phyloP scores from a whole-genome alignment of 768 basidiomycete species.

The Calocera viscosa region DNA sequence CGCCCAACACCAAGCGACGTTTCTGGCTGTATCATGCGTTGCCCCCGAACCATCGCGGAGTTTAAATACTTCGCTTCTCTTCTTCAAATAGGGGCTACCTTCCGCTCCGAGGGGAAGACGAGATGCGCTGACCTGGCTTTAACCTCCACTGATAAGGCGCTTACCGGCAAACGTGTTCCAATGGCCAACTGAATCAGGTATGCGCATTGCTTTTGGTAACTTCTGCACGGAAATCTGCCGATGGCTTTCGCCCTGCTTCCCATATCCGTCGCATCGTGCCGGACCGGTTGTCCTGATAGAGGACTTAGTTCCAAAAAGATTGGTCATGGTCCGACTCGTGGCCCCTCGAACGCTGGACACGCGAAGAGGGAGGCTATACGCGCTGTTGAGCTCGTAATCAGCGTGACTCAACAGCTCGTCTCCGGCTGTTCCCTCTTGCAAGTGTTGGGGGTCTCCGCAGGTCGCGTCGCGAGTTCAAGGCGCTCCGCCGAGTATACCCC shows the following conservation, averaged over 20 bases:
- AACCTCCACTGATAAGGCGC: constrained; percentile 4
- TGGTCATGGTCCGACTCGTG: not conserved
- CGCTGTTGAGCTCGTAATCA: not conserved
- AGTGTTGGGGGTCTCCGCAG: constrained; percentile 1
- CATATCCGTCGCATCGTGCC: not conserved
- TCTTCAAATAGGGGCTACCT: not conserved
- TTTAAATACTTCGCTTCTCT: not conserved
- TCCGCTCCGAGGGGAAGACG: not conserved
- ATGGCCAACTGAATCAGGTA: not conserved
- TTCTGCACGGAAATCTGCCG: not conserved
- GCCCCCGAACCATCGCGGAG: constrained; percentile 2
- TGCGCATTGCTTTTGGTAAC: not conserved
- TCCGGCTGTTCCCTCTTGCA: not conserved
- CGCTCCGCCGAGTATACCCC: too few relatives aligned
- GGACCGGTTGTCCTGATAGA: not conserved
- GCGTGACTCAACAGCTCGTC: not conserved
- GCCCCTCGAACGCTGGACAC: not conserved
- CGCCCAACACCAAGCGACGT: not conserved
- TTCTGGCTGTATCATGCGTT: not conserved
- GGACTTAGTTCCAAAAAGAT: not conserved
- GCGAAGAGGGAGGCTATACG: not conserved
- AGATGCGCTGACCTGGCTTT: not conserved
- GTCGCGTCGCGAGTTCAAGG: not conserved
- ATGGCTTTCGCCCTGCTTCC: not conserved
- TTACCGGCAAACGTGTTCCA: constrained; percentile 8